Evolutionary conservation across 371 early-diverging fungal genomes (phyloP), one percentile per base, ranked within the genome.

Genomic region (Syncephalis fuscata): DNA sequence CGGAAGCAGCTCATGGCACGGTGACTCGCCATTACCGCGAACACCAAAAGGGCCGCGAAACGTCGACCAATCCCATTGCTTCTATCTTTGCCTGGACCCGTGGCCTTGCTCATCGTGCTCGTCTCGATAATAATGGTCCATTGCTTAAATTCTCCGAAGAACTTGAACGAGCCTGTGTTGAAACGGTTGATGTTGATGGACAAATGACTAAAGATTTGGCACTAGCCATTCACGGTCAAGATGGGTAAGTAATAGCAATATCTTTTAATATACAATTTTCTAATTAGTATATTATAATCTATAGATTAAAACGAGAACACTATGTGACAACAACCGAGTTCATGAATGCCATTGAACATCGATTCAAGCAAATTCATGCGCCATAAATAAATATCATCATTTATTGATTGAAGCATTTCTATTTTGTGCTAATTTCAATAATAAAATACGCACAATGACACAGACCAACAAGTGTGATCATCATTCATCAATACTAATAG

Each of bases 151-250:
- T 90, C 73, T 70, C 80, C 49, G 55, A 70, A 41, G 78, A 80
- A 51, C 69, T 96, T 45, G 97, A 96, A 65, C 62, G 61, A 50
- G 89, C 92, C 10, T 90, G 91, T 66, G 65, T 88, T 53, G 85
- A 90, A 45, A 78, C 91, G 3, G 89, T 96, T 44, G 82, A 85
- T 56, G 64, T 71, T 47, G 80, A 79, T 41, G 74, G 78, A 38
- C 66, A 84, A 48, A 94, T 96, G 93, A 96, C 97, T 57, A 95
- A 96, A 77, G 95, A 96, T 65, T 68, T 95, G 57, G 95, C 95
- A 19, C 67, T 95, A 61, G 69, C 87, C 23, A 88, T 95, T 60
- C 82, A 95, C 58, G 94, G 92, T 52, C 73, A 77, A 57, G 62
- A 73, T 32, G 32, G 32, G 32, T 32, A 32, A 32, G 32, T 32